Base-by-base conservation (phyloP, 305 asterid species). In the Fraxinus xanthoxyloides region DNA sequence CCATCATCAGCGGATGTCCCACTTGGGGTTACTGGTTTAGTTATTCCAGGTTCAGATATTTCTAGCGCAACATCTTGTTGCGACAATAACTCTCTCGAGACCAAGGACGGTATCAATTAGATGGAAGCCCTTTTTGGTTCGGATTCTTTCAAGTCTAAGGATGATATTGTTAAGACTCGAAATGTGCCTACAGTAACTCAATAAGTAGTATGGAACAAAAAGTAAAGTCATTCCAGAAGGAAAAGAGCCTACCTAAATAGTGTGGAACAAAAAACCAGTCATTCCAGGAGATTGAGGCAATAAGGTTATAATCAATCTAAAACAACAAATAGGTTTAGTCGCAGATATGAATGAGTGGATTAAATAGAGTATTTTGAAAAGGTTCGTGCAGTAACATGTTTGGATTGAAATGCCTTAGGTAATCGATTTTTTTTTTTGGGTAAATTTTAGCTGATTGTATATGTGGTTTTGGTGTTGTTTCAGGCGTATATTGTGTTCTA, bases 11-110 rank as follows among this genome's bases (percentile, higher is more conserved):
- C 73, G 23, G 85, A 80, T 35, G 32, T 76, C 61, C 78, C 74
- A 35, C 32, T 48, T 40, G 81, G 80, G 31, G 87, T 35, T 46
- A 9, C 80, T 56, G 77, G 75, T 83, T 75, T 87, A 78, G 82
- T 83, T 51, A 69, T 78, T 80, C 82, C 83, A 43, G 82, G 85
- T 77, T 82, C 85, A n/a, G 77, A 73, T 77, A 75, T 80, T 80
- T 72, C 88, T 32, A 67, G 43, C 26, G 85, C 87, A 3, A 86
- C 72, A n/a, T 30, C 74, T n/a, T 40, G 2, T 79, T 24, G 85
- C 7, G 82, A 73, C 73, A 79, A 84, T 38, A 59, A 77, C 70
- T 77, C 85, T 7, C 77, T 30, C 43, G 7, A 31, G 75, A 69
- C 15, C 19, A 82, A 26, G 51, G 88, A 85, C n/a, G 9, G 24